Base-by-base conservation (phyloP, 768 basidiomycete genomes). In the Strobilomyces dryophilus region DNA sequence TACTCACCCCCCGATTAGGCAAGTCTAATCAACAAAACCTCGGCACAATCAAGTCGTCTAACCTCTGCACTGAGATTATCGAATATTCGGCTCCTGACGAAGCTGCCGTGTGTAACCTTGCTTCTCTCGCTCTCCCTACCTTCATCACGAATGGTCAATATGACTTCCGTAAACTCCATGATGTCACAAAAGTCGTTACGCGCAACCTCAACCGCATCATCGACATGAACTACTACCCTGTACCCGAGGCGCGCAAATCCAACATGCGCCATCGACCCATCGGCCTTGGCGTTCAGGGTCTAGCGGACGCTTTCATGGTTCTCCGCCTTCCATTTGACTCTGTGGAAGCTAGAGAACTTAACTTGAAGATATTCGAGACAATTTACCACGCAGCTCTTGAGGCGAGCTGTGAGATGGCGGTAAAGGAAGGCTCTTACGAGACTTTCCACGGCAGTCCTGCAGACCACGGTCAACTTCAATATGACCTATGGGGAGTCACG, bases 11-110 rank as follows among this genome's bases (percentile, higher is more conserved):
- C 15, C 11, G 5, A 34, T n/a, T 62, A 95, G 91, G 79, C 61
- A 99, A 99, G 75, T 98, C 95, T 14, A 99, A 99, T 75, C 97
- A 99, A 72, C 85, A 93, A 75, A 97, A 99, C 74, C 79, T 99
- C 26, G 97, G 97, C 29, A 95, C 92, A 8, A 98, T 99, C 85
- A 98, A 97, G 77, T 98, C 94, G 1, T 98, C 95, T 47, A 99
- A 99, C 69, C 78, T 99, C 44, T 99, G 97, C 78, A 98, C 95
- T 5, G 97, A 98, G 71, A 98, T 99, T 69, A 89, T 99, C 70
- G 91, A 99, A 72, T 98, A 98, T 76, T 95, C 93, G 42, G 81
- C 95, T 11, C 93, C 97, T 1, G 97, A 98, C 50, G 97, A 98
- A 71, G 92, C 87, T 35, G 97, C 97, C 35, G 97, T 98, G 31